Evolutionary conservation across 2,329 filamentous ascomycete species (phyloP), one percentile per base, ranked within the genome.

Genomic region (Chaetomium globosum): DNA sequence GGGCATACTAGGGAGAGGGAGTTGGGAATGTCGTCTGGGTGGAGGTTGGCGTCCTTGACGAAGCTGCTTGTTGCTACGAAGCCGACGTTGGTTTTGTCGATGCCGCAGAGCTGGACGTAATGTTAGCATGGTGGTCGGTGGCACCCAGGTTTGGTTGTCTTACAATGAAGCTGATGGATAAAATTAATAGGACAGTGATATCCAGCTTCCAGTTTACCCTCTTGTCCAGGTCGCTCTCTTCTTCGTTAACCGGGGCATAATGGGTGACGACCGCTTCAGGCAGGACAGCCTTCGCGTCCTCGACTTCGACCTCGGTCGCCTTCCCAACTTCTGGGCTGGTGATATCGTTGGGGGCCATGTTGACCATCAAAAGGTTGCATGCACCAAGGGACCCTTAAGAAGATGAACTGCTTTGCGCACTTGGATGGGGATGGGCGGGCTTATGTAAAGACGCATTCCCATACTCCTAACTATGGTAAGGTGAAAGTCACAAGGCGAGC

Each of bases 11-110:
- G 21, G 21, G 59, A 61, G 3, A 61, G 49, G 4, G 59, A 61
- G 28, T 53, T 61, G 13, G 59, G 59, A 7, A 61, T 46, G 49
- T 61, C 59, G 36, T 61, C 59, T 7, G 59, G 59, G 21, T 61
- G 49, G 23, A 61, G 59, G 49, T 61, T 61, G 21, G 59, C 59
- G 26, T 61, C 59, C 12, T 54, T 21, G 21, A 61, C 19, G 49
- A 61, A 61, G 49, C 31, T 53, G 49, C 59, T 54, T 16, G 59
- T 61, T 7, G 59, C 59, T 4, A 54, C 59, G 19, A 61, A 61
- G 23, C 59, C 59, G 21, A 61, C 49, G 33, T 61, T 61, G 49
- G 59, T 61, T 28, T 61, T 61, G 33, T 61, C 59, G 59, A 61
- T 61, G 49, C 59, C 59, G 49, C 59, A 61, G 49, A 61, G 49